Conservation (phyloP, 768 basidiomycete genomes). For the Tremella mesenterica region DNA sequence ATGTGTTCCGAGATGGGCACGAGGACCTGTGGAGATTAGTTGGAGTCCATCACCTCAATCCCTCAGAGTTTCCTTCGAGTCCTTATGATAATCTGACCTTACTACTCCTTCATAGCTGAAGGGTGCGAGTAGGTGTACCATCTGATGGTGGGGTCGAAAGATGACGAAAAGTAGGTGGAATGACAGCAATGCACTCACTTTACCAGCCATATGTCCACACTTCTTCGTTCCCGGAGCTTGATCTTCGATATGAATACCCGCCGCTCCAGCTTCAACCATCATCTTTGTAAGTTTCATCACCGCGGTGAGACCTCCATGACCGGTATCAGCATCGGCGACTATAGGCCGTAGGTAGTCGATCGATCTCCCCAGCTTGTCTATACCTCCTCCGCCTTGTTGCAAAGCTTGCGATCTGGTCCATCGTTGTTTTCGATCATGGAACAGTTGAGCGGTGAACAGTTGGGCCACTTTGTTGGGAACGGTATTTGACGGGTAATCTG, state of each 20-base stretch:
- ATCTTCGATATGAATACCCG: constrained; percentile 95
- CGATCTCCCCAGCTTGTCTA: constrained; percentile 55
- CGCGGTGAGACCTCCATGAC: constrained; percentile 86
- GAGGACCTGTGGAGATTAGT: constrained; percentile 86
- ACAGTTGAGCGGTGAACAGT: constrained; percentile 93
- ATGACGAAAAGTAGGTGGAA: not conserved
- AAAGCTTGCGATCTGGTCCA: constrained; percentile 33
- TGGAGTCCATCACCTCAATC: constrained; percentile 62
- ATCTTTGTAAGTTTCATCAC: constrained; percentile 98
- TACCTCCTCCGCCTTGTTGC: constrained; percentile 49
- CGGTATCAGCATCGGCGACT: constrained; percentile 94
- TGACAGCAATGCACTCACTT: constrained; percentile 24
- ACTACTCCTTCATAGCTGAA: too few species aligned
- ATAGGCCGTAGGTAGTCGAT: constrained; percentile 91
- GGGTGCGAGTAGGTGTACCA: too few species aligned
- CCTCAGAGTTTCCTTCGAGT: not conserved
- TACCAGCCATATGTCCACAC: constrained; percentile 48
- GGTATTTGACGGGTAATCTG: constrained; percentile 96
- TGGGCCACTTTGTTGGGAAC: constrained; percentile 99
- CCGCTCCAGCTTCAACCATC: constrained; percentile 97
- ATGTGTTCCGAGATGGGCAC: constrained; percentile 97
- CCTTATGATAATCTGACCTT: too few species aligned
- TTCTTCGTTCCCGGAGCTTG: constrained; percentile 98
- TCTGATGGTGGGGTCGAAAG: not conserved
- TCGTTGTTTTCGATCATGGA: constrained; percentile 96